Percentiles rank a stretch among this genome's conserved stretches.
These are phyloP conservation scores for Ceratobasidium sp. DNA, from an alignment of 1,284 basidiomycete genomes.

Conservation along the genomic window DNA sequence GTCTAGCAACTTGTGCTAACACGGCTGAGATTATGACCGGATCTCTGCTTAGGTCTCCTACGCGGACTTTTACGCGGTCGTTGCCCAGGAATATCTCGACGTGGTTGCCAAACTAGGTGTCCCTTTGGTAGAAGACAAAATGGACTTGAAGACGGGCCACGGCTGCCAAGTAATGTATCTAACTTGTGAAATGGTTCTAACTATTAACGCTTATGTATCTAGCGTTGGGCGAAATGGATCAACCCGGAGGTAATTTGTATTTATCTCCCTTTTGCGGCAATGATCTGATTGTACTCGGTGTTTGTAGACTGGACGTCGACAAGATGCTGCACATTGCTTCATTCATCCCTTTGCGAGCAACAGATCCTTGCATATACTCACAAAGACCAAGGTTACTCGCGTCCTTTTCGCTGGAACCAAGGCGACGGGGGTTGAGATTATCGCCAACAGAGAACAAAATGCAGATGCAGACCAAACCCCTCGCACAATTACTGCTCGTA, in stretches of 20 bases:
- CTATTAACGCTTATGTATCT: not conserved
- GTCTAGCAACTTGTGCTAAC: not conserved
- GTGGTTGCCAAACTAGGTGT: slow-evolving; percentile 15
- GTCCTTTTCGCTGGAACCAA: slow-evolving; percentile 40
- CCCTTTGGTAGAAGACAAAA: slow-evolving; percentile 30
- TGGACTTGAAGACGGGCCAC: slow-evolving; percentile 35
- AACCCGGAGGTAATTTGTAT: too few relatives aligned
- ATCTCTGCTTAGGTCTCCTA: slow-evolving; percentile 19
- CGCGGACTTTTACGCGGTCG: slow-evolving; percentile 7
- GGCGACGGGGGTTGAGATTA: slow-evolving; percentile 39
- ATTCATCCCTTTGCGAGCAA: slow-evolving; percentile 31
- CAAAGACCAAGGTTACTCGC: slow-evolving; percentile 33
- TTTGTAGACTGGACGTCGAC: slow-evolving; percentile 36
- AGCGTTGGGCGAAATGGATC: slow-evolving; percentile 45
- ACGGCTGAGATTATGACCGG: too few relatives aligned
- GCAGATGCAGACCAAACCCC: slow-evolving; percentile 25
- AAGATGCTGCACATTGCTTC: slow-evolving; percentile 32
- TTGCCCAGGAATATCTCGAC: slow-evolving; percentile 35
- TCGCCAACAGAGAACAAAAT: slow-evolving; percentile 28
- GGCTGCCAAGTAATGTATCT: slow-evolving; percentile 27
- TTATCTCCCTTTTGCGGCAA: too few relatives aligned
- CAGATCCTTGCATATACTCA: slow-evolving; percentile 37
- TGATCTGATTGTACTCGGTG: slow-evolving; percentile 17
- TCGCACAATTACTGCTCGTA: slow-evolving; percentile 31
- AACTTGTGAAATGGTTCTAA: too few relatives aligned